A percentile compares a stretch with the other conserved stretches of the same genome.
phyloP scores from a whole-genome alignment of 495 filamentous ascomycete species.

The Xylaria telfairii region DNA sequence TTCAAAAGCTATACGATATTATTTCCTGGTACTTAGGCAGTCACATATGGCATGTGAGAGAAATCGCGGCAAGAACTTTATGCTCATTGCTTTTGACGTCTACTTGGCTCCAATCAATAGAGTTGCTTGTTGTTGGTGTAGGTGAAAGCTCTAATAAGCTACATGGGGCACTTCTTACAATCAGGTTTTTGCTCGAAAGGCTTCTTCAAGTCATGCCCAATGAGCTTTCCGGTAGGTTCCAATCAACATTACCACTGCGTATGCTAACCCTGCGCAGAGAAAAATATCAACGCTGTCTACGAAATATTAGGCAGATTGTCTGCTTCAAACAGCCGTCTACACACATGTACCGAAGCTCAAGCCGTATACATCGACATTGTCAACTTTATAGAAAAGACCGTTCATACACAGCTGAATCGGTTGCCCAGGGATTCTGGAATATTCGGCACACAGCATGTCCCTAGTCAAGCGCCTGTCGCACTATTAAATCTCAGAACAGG shows the following conservation, averaged over 20 bases:
- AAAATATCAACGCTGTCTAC: constrained; percentile 24
- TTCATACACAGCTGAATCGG: not conserved
- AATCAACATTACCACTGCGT: not conserved
- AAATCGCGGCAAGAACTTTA: constrained; percentile 84
- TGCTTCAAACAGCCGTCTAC: constrained; percentile 28
- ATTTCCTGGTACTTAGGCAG: constrained; percentile 69
- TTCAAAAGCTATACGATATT: constrained; percentile 51
- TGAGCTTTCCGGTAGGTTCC: constrained; percentile 39
- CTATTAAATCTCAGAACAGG: constrained; percentile 32
- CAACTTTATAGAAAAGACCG: constrained; percentile 37
- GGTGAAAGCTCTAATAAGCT: constrained; percentile 53
- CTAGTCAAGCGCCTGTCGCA: constrained; percentile 21
- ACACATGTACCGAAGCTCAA: constrained; percentile 42
- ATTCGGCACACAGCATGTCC: not conserved
- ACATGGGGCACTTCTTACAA: constrained; percentile 70
- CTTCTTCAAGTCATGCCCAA: constrained; percentile 46
- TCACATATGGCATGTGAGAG: constrained; percentile 83
- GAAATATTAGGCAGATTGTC: constrained; percentile 28
- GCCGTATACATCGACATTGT: constrained; percentile 51
- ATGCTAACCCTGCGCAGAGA: constrained; percentile 26
- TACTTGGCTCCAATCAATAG: constrained; percentile 58
- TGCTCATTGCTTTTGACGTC: constrained; percentile 64
- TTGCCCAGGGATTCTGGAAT: not conserved
- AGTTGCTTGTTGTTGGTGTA: constrained; percentile 50
- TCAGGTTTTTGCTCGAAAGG: constrained; percentile 59